A percentile compares a stretch with the other conserved stretches of the same genome.
These are phyloP conservation scores for Sporothrix pallida DNA, from an alignment of 2,329 filamentous ascomycete species.

Conservation along the genomic window DNA sequence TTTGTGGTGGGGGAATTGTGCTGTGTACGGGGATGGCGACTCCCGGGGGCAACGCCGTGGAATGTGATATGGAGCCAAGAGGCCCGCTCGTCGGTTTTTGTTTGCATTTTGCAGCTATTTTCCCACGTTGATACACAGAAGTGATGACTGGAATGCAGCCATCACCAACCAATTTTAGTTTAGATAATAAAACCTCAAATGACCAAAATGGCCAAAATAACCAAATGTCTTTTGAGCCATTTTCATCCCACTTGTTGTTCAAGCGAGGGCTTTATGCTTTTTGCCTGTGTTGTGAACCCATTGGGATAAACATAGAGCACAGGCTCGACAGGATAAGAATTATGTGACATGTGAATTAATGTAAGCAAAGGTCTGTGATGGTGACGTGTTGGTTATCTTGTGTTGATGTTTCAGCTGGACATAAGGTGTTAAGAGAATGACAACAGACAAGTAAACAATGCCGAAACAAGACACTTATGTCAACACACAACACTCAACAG, in stretches of 20 bases:
- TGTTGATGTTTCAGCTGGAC: not conserved
- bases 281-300: not conserved
- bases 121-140: not conserved
- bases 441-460: not conserved
- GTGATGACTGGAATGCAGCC: conserved; percentile 5
- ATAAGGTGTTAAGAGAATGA: not conserved
- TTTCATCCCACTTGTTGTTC: not conserved
- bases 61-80: not conserved
- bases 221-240: not conserved
- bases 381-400: not conserved
- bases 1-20: not conserved
- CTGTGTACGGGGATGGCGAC: not conserved
- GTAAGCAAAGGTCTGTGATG: not conserved
- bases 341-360: not conserved
- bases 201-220: not conserved
- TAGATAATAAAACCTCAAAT: not conserved
- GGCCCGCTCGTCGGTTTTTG: not conserved
- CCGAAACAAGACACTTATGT: not conserved
- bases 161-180: not conserved
- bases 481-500: no score
- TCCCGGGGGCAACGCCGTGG: conserved; percentile 7
- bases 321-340: not conserved
- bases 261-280: not conserved
- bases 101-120: not conserved
- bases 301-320: not conserved